These are phyloP conservation scores for Vitis hybrid DNA, from an alignment of 177 flowering plant genomes.

Conservation along the genomic window DNA sequence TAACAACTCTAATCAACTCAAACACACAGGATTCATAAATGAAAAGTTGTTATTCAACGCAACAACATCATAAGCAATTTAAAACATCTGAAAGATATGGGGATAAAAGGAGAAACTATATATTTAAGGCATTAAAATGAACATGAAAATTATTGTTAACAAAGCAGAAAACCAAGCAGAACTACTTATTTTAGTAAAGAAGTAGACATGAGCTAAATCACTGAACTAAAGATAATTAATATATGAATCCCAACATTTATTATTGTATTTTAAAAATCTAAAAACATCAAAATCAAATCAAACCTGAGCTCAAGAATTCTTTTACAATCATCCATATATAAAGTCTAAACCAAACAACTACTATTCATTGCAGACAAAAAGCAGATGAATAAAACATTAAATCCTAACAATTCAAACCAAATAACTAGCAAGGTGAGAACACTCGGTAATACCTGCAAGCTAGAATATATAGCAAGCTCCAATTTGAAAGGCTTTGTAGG, in stretches of 20 bases:
- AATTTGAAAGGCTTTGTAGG: constrained; percentile 62
- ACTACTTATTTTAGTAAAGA: neutral
- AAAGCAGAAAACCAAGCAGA: neutral
- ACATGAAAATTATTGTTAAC: neutral
- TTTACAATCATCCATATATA: neutral
- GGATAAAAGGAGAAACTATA: neutral
- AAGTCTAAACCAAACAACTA: neutral
- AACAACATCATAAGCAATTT: neutral
- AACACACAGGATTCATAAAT: neutral
- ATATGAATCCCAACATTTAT: neutral
- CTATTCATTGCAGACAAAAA: neutral
- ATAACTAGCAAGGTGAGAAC: too few species aligned
- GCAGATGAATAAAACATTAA: too few species aligned
- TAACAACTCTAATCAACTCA: neutral
- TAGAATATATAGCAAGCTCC: constrained; percentile 79
- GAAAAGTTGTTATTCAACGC: neutral
- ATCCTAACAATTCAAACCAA: too few species aligned
- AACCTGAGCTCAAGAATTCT: neutral
- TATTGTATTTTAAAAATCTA: neutral
- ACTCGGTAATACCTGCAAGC: constrained; percentile 51
- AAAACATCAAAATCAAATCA: neutral
- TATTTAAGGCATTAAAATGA: neutral
- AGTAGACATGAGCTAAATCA: neutral
- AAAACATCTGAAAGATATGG: neutral
- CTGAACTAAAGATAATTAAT: neutral